Percentiles rank a stretch among this genome's conserved stretches.
Evolutionary conservation across 805 yeast species (phyloP).

Genomic region (Candida tibetensis): DNA sequence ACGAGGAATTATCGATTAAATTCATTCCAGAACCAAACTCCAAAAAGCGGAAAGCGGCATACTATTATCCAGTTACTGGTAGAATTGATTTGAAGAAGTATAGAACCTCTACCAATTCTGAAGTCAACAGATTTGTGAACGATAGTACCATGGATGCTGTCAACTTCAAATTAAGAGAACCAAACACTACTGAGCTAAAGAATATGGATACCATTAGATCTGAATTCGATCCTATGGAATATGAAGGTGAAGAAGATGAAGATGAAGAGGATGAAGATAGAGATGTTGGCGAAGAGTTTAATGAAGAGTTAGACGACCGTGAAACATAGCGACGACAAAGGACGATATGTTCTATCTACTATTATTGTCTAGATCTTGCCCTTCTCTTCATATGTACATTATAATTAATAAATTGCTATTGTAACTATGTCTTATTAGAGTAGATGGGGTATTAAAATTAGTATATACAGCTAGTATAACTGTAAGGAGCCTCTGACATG

Average conservation of each 20-base stretch:
- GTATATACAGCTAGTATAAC: no score
- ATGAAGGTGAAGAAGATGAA: constrained; percentile 57
- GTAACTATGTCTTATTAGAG: no score
- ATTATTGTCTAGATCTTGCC: no score
- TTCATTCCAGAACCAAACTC: constrained; percentile 39
- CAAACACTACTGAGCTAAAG: constrained; percentile 65
- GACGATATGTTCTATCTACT: no score
- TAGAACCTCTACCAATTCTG: constrained; percentile 61
- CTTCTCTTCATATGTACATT: no score
- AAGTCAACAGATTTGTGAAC: constrained; percentile 51
- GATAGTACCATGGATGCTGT: constrained; percentile 61
- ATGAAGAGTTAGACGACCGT: constrained; percentile 3
- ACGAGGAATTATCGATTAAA: constrained; percentile 68
- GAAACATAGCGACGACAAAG: no score
- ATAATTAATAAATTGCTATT: no score
- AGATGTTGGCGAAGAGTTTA: constrained; percentile 13
- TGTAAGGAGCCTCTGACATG: no score
- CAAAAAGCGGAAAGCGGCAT: constrained; percentile 54
- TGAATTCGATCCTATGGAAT: constrained; percentile 75
- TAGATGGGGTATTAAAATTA: no score
- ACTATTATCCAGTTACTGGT: constrained; percentile 75
- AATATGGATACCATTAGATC: constrained; percentile 67
- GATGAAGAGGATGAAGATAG: constrained; percentile 34
- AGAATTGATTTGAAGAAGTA: constrained; percentile 81
- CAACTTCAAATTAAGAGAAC: constrained; percentile 64